Conservation (phyloP, 2,329 filamentous ascomycete species). For the Lachnellula cervina region DNA sequence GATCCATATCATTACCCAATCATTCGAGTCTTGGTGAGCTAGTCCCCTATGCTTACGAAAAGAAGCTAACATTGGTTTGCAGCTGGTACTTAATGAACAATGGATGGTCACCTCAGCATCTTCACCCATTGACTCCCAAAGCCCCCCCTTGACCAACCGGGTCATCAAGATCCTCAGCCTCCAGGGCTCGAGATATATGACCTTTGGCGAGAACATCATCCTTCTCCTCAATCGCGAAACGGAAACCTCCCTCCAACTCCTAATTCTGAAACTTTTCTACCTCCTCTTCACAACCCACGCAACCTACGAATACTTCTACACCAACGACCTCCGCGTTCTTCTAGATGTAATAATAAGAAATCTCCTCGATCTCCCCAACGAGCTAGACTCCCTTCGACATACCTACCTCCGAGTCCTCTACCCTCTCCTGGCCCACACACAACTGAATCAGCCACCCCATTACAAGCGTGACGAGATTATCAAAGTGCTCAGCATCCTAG, state of each 20-base stretch:
- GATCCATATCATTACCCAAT: constrained; percentile 96
- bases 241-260: constrained; percentile 86
- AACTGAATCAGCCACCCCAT: constrained; percentile 77
- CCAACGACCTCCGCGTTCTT: constrained; percentile 89
- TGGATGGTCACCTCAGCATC: constrained; percentile 77
- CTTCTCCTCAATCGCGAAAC: constrained; percentile 90
- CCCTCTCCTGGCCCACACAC: constrained; percentile 85
- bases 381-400: constrained; percentile 71
- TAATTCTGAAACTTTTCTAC: constrained; percentile 96
- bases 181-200: constrained; percentile 77
- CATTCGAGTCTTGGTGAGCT: constrained; percentile 79
- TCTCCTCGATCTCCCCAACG: constrained; percentile 88
- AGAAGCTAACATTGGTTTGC: constrained; percentile 20
- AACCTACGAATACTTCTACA: constrained; percentile 98
- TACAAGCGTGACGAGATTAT: constrained; percentile 88
- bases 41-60: neutral
- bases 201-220: constrained; percentile 97
- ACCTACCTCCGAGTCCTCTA: constrained; percentile 93
- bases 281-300: constrained; percentile 87
- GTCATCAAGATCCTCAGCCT: constrained; percentile 87
- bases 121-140: constrained; percentile 25
- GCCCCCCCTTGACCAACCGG: constrained; percentile 71
- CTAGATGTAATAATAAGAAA: constrained; percentile 96
- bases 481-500: constrained; percentile 68
- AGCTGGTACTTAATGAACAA: constrained; percentile 96